Conservation (phyloP, 2,329 filamentous ascomycete genomes). For the Hypoxylon sp. region DNA sequence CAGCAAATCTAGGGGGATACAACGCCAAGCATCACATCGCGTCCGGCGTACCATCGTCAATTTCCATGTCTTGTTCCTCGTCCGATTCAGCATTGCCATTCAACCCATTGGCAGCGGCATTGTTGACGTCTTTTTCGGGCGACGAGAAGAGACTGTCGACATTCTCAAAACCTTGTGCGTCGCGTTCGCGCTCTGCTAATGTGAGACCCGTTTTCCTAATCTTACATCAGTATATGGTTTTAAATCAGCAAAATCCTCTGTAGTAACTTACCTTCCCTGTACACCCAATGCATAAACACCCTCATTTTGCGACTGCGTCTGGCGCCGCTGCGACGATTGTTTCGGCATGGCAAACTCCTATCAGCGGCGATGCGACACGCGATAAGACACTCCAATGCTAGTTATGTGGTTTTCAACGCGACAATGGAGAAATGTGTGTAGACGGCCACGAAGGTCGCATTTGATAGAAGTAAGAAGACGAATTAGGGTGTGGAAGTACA, state of each 20-base stretch:
- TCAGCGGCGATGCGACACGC: not conserved
- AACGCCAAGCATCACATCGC: constrained; percentile 1
- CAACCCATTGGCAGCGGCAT: constrained; percentile 40
- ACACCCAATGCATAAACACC: constrained; percentile 60
- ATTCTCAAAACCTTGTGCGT: constrained; percentile 91
- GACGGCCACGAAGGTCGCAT: constrained; percentile 1
- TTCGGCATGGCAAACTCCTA: constrained; percentile 52
- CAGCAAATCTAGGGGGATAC: not conserved
- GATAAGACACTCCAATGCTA: not conserved
- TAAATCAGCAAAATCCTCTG: too few species aligned
- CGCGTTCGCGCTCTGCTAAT: constrained; percentile 81
- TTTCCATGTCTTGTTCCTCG: constrained; percentile 61
- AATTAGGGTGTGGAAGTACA: constrained; percentile 4
- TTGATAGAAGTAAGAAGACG: constrained; percentile 3
- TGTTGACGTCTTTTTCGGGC: constrained; percentile 65
- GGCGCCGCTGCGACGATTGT: constrained; percentile 49
- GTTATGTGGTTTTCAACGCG: not conserved
- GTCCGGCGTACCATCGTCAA: constrained; percentile 57
- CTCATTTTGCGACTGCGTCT: constrained; percentile 53
- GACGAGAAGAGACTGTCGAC: constrained; percentile 90
- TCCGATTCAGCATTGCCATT: constrained; percentile 39
- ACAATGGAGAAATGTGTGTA: constrained; percentile 1
- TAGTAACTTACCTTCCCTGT: constrained; percentile 60
- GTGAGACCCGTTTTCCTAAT: constrained; percentile 88
- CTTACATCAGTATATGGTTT: constrained; percentile 30